A percentile compares a stretch with the other conserved stretches of the same genome.
These are phyloP conservation scores for Phyllosticta paracitricarpa DNA, from an alignment of 2,329 filamentous ascomycete genomes.

Conservation along the genomic window DNA sequence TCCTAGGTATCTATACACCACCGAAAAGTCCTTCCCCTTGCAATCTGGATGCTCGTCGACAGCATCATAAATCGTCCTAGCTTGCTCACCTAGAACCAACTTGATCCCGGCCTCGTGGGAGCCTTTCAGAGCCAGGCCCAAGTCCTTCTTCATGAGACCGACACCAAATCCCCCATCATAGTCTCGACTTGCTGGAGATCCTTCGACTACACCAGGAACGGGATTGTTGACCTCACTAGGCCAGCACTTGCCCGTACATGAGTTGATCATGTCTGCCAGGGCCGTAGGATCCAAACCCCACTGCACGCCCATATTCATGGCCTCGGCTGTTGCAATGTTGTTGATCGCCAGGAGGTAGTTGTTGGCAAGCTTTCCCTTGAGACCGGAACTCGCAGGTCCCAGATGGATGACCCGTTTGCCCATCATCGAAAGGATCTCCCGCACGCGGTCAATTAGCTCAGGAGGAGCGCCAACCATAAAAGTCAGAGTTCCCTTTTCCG, in stretches of 20 bases:
- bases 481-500: conserved; percentile 74
- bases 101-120: conserved; percentile 34
- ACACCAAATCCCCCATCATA: conserved; percentile 48
- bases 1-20: conserved; percentile 41
- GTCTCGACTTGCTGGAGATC: conserved; percentile 63
- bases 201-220: conserved; percentile 71
- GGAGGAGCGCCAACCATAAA: conserved; percentile 82
- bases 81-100: conserved; percentile 35
- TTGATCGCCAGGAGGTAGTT: conserved; percentile 93
- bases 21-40: conserved; percentile 41
- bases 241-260: conserved; percentile 92
- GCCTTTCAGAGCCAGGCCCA: conserved; percentile 39
- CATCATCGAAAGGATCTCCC: conserved; percentile 67
- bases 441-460: conserved; percentile 52
- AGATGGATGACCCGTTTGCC: conserved; percentile 79
- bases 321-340: conserved; percentile 65
- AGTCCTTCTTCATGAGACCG: conserved; percentile 40
- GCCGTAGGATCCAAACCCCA: conserved; percentile 56
- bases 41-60: conserved; percentile 33
- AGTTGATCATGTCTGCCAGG: conserved; percentile 80
- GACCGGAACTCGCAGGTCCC: conserved; percentile 71
- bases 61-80: conserved; percentile 36
- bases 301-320: conserved; percentile 55
- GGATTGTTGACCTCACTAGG: conserved; percentile 94
- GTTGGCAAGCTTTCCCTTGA: conserved; percentile 90